phyloP scores from a whole-genome alignment of 345 rosid genomes.

The Punica granatum region DNA sequence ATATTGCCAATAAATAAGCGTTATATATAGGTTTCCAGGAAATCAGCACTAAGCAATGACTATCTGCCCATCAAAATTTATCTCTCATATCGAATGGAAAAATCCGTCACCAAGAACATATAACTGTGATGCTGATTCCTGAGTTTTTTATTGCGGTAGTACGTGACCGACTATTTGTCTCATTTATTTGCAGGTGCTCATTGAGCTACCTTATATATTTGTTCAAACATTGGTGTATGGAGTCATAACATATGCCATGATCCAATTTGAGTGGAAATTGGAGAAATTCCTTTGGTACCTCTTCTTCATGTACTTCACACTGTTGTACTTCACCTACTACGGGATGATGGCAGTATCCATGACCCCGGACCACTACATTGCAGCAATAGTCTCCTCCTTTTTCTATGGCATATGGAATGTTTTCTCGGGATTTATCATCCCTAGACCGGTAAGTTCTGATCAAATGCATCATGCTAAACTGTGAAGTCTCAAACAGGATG shows the following conservation, averaged over 20 bases:
- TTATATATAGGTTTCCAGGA: no score
- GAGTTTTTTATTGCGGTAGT: no score
- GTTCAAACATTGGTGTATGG: constrained; percentile 25
- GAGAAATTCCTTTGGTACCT: constrained; percentile 16
- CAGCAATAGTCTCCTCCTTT: constrained; percentile 22
- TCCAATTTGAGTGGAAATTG: constrained; percentile 26
- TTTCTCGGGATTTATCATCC: constrained; percentile 32
- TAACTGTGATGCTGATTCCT: no score
- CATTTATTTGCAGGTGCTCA: constrained; percentile 21
- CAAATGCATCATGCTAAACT: no score
- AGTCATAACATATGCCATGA: constrained; percentile 30
- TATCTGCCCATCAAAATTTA: no score
- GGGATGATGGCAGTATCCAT: constrained; percentile 37
- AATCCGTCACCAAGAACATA: no score
- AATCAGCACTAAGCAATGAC: no score
- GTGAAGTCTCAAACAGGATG: no score
- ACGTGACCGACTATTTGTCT: background rate
- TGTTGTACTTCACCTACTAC: constrained; percentile 38
- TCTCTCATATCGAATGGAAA: no score
- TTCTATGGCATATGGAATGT: constrained; percentile 33
- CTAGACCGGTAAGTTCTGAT: constrained; percentile 24
- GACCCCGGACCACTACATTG: constrained; percentile 37
- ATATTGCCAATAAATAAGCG: no score
- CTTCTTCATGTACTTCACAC: constrained; percentile 36
- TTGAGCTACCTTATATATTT: constrained; percentile 36